These are phyloP conservation scores for Diospyros kaki DNA, from an alignment of 148 eudicot species.

Conservation along the genomic window DNA sequence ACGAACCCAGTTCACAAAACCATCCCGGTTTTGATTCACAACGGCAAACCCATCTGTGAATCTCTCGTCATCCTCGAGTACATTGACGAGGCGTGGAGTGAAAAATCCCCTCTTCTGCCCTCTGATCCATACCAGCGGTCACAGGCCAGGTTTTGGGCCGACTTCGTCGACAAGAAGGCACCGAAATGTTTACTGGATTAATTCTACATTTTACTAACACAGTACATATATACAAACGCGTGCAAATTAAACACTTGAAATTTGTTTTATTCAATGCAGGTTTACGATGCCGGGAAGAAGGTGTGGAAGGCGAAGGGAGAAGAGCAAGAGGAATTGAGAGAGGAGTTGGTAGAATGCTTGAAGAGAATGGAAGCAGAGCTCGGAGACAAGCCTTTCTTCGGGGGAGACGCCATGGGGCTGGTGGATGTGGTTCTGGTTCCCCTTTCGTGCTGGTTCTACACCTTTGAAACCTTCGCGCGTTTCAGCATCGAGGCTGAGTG, in stretches of 20 bases:
- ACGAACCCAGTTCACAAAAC: too few species aligned
- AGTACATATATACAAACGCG: too few species aligned
- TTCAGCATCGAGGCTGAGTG: conserved; percentile 36
- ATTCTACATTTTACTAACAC: too few species aligned
- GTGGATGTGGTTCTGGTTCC: conserved; percentile 27
- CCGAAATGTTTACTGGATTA: too few species aligned
- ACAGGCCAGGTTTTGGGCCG: too few species aligned
- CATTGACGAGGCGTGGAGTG: not conserved
- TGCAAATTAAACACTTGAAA: too few species aligned
- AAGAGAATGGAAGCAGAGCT: conserved; percentile 26
- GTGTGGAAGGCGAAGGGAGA: conserved; percentile 20
- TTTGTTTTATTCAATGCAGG: not conserved
- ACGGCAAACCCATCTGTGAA: not conserved
- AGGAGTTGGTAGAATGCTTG: conserved; percentile 20
- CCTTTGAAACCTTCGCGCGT: conserved; percentile 23
- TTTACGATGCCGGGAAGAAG: conserved; percentile 6
- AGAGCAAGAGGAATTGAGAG: conserved; percentile 13
- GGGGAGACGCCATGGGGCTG: conserved; percentile 25
- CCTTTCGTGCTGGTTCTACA: conserved; percentile 33
- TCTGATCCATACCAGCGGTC: not conserved
- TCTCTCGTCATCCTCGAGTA: not conserved
- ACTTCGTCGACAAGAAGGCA: too few species aligned
- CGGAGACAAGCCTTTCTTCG: conserved; percentile 31
- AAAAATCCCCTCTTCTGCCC: not conserved
- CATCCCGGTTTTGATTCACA: too few species aligned